phyloP scores from a whole-genome alignment of 305 asterid species.

The Withania somnifera region DNA sequence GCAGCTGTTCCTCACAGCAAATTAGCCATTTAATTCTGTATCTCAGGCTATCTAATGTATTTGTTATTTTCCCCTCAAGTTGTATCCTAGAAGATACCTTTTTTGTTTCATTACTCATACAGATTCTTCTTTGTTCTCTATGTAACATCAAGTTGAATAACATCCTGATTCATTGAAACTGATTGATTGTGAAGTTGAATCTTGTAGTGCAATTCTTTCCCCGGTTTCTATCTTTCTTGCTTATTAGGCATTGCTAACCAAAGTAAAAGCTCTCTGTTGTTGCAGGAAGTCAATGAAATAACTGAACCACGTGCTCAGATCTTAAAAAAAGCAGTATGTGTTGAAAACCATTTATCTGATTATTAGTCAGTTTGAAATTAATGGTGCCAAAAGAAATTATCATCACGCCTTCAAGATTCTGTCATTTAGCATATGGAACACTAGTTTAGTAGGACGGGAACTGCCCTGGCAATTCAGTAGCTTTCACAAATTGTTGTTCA shows the following conservation, averaged over 20 bases:
- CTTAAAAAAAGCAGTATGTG: not conserved
- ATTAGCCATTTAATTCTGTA: not conserved
- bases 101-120: not conserved
- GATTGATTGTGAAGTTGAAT: not conserved
- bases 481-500: not conserved
- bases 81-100: not conserved
- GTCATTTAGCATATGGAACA: not conserved
- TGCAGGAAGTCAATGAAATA: constrained; percentile 3
- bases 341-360: not conserved
- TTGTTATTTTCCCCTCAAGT: not conserved
- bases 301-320: not conserved
- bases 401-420: not conserved
- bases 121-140: not conserved
- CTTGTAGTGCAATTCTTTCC: not conserved
- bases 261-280: not conserved
- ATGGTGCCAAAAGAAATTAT: not conserved
- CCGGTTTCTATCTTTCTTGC: not conserved
- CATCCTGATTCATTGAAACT: not conserved
- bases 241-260: not conserved
- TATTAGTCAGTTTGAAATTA: not conserved
- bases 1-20: not conserved
- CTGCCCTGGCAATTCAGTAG: not conserved
- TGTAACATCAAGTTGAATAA: not conserved
- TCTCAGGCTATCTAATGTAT: not conserved
- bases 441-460: not conserved